These are phyloP conservation scores for Microsporum ferrugineum DNA, from an alignment of 2,329 filamentous ascomycete genomes.

Conservation along the genomic window DNA sequence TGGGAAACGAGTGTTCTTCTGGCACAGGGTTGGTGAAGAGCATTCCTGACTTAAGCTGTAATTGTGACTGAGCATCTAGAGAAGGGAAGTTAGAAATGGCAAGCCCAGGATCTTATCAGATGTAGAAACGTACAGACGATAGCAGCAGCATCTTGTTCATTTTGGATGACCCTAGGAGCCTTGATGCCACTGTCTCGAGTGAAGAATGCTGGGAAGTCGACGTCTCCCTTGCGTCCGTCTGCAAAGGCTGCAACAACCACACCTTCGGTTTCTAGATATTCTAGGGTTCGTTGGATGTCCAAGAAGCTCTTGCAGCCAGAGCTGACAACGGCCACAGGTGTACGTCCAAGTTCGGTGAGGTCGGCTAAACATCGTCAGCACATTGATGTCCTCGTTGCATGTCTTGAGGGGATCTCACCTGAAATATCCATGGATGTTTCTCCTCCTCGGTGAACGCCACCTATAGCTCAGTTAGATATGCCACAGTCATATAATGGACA, in stretches of 20 bases:
- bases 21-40: slow-evolving; percentile 86
- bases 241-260: slow-evolving; percentile 82
- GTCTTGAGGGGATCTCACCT: slow-evolving; percentile 15
- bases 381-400: background rate
- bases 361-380: slow-evolving; percentile 47
- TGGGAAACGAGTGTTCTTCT: slow-evolving; percentile 55
- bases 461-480: slow-evolving; percentile 17
- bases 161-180: slow-evolving; percentile 63
- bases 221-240: slow-evolving; percentile 57
- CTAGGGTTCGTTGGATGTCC: slow-evolving; percentile 79
- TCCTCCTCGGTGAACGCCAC: slow-evolving; percentile 83
- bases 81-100: background rate
- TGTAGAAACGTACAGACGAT: slow-evolving; percentile 53
- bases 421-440: slow-evolving; percentile 86
- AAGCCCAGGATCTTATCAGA: background rate
- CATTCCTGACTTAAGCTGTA: slow-evolving; percentile 66
- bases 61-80: slow-evolving; percentile 56
- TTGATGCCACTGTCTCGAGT: slow-evolving; percentile 71
- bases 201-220: slow-evolving; percentile 91
- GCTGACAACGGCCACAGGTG: slow-evolving; percentile 74
- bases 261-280: slow-evolving; percentile 60
- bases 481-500: background rate
- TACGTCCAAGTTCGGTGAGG: slow-evolving; percentile 82
- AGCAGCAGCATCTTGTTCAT: slow-evolving; percentile 74
- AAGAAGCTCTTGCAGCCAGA: slow-evolving; percentile 94